Conservation (phyloP, 75 land plant species). For the Gnetum montanum region DNA sequence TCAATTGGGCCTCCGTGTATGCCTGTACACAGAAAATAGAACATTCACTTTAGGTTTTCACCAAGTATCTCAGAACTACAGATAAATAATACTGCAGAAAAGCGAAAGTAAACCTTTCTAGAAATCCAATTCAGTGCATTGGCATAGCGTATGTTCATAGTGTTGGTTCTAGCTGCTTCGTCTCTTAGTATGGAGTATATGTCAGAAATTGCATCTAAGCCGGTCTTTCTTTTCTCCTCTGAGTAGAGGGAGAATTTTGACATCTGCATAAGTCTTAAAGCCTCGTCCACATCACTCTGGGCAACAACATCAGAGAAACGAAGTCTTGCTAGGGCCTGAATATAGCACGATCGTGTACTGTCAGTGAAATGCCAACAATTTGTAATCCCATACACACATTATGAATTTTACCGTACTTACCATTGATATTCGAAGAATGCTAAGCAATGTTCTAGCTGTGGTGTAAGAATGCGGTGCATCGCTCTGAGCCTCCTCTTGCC, state of each 20-base stretch:
- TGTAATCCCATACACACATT: background rate
- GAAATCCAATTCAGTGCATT: conserved; percentile 90
- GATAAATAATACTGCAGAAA: background rate
- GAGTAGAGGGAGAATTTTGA: conserved; percentile 90
- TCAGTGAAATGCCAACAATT: background rate
- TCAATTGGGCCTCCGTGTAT: conserved; percentile 90
- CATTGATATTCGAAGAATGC: conserved; percentile 90
- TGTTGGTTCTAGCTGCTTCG: conserved; percentile 72
- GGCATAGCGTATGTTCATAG: conserved; percentile 68
- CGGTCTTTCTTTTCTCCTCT: conserved; percentile 82
- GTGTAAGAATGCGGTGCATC: conserved; percentile 91
- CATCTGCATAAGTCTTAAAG: conserved; percentile 94
- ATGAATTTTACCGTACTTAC: conserved; percentile 53
- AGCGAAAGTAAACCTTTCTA: conserved; percentile 58
- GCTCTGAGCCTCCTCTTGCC: conserved; percentile 96
- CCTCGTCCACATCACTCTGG: conserved; percentile 98
- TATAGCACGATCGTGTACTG: background rate
- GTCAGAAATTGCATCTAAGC: conserved; percentile 90
- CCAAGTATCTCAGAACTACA: background rate
- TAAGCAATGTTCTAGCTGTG: conserved; percentile 87
- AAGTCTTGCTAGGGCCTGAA: conserved; percentile 80
- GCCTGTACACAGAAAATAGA: conserved; percentile 45
- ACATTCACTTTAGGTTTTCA: background rate
- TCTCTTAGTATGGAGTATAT: conserved; percentile 91
- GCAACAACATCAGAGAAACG: conserved; percentile 78